phyloP scores from a whole-genome alignment of 768 basidiomycete genomes.

The Ramaria sp. region DNA sequence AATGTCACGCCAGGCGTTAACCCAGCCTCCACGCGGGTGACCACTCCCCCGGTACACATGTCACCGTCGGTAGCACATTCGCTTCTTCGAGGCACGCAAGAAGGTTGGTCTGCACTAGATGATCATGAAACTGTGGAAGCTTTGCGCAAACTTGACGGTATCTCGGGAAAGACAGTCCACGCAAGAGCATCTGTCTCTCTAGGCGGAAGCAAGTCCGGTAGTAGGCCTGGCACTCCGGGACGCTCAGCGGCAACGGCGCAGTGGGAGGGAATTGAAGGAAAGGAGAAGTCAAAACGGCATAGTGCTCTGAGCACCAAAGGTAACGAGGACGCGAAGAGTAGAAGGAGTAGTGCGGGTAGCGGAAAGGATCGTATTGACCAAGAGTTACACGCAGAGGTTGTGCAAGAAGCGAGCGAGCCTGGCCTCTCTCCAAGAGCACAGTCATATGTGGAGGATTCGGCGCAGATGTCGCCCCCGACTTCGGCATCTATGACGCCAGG shows the following conservation, averaged over 20 bases:
- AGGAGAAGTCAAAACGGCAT: slow-evolving; percentile 9
- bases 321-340: slow-evolving; percentile 22
- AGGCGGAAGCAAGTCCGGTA: slow-evolving; percentile 51
- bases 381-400: slow-evolving; percentile 36
- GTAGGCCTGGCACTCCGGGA: slow-evolving; percentile 67
- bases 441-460: slow-evolving; percentile 17
- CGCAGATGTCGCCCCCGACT: background rate
- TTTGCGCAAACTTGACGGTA: slow-evolving; percentile 84
- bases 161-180: slow-evolving; percentile 65
- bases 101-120: slow-evolving; percentile 82
- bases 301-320: slow-evolving; percentile 16
- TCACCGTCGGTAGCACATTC: slow-evolving; percentile 58
- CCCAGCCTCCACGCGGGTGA: slow-evolving; percentile 10
- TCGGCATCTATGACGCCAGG: slow-evolving; percentile 6
- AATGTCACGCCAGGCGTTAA: slow-evolving; percentile 13
- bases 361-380: slow-evolving; percentile 17
- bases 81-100: slow-evolving; percentile 75
- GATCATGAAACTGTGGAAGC: slow-evolving; percentile 87
- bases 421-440: slow-evolving; percentile 25
- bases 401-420: slow-evolving; percentile 25
- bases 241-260: slow-evolving; percentile 47
- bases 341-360: slow-evolving; percentile 22
- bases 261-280: slow-evolving; percentile 59
- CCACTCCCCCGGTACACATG: slow-evolving; percentile 38
- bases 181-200: slow-evolving; percentile 70